Evolutionary conservation across 1,284 basidiomycete genomes (phyloP), one percentile per base, ranked within the genome.

Genomic region (Coriolopsis trogii): DNA sequence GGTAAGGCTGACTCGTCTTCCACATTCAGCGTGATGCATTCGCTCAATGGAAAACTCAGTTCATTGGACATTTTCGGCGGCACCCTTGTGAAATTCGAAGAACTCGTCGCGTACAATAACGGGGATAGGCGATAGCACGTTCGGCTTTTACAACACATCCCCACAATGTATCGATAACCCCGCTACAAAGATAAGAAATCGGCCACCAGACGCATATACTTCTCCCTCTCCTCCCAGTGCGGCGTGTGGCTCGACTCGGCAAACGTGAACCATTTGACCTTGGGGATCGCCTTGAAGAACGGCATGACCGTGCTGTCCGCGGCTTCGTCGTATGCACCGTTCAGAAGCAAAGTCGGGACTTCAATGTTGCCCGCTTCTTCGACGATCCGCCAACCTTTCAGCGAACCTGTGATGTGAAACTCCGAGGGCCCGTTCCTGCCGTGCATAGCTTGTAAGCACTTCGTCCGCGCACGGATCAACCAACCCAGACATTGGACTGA

Each of bases 21-120:
- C 4, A 18, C n/a, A 16, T 6, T 16, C 33, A 34, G n/a, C n/a
- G 3, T 16, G 3, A 13, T 15, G 4, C 12, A 4, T 33, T n/a
- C 33, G 33, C n/a, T n/a, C n/a, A 16, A 34, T 34, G 33, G 33
- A 34, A n/a, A n/a, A n/a, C n/a, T n/a, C n/a, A 91, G 89, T 54
- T 78, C 91, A 1, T 73, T 94, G 26, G 91, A 94, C 64, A 92
- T 94, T 16, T 94, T 94, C 63, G 91, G 91, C 1, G 92, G 92
- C 0, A 74, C 65, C 0, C 74, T 87, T 4, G 90, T 94, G 28
- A 81, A 77, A 29, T 86, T 93, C 59, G 77, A 81, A 7, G 88
- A 91, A 47, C 72, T 94, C 3, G 83, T 90, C 6, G 53, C 41
- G 16, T 63, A 65, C 49, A 62, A 63, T 41, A 34, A 44, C 1